Base-by-base conservation (phyloP, 345 rosid genomes). In the Camelina neglecta region DNA sequence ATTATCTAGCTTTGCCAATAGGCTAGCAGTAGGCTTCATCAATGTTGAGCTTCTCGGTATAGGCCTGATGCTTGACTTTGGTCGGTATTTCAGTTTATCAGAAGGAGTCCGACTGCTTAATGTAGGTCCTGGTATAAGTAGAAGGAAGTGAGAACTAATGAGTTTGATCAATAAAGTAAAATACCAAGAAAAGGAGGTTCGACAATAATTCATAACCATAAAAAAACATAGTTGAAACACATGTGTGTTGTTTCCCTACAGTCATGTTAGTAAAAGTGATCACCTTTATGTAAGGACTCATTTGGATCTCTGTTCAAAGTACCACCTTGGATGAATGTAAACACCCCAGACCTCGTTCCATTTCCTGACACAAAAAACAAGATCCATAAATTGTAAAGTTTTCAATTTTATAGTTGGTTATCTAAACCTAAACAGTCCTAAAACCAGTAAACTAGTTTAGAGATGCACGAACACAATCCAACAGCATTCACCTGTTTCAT, bases 1-100 rank as follows among this genome's bases (percentile, higher is more conserved):
- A 74, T 38, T 69, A 79, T 83, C 87, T 84, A 86, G 97, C 84
- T 90, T 96, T 18, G 97, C 98, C 78, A 93, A 81, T 71, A 80
- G 76, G 71, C 99, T 89, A 80, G 88, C 90, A 15, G 99, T 96
- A 68, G 97, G 97, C 73, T 87, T 96, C 98, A 96, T 86, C 82
- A 93, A 83, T 76, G 97, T 93, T 74, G 99, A 96, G 81, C 84
- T 79, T 84, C 96, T 88, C 2, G 91, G 70, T n/a, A 60, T 39
- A 60, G 83, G 74, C 84, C 84, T 89, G 13, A 10, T 57, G 26
- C 67, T 55, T 26, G 85, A 74, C 80, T 82, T 84, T 16, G 80
- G 38, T 77, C 47, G 83, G 67, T 71, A 38, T 66, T 84, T 88
- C 20, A 65, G 67, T 71, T 76, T 84, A 72, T 80, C 83, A 67